These are phyloP conservation scores for Ogataea parapolymorpha DNA, from an alignment of 805 yeast genomes.

Conservation along the genomic window DNA sequence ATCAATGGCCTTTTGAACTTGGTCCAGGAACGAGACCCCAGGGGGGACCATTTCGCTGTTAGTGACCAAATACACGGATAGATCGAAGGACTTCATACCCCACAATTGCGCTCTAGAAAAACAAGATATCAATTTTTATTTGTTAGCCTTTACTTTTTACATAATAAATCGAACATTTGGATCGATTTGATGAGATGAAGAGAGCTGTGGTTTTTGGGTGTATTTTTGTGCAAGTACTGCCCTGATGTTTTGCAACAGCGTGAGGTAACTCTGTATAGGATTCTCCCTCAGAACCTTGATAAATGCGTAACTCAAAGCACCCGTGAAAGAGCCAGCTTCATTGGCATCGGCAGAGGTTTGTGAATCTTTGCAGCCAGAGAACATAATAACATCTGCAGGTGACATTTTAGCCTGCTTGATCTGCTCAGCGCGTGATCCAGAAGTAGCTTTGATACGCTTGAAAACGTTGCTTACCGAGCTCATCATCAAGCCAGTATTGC, in stretches of 20 bases:
- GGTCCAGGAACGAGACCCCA: constrained; percentile 51
- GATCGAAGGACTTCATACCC: constrained; percentile 37
- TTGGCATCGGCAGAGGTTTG: constrained; percentile 83
- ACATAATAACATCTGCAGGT: constrained; percentile 71
- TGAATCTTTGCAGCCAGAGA: constrained; percentile 80
- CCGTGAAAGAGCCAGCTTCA: constrained; percentile 69
- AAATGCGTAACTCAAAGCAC: constrained; percentile 84
- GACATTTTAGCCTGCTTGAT: constrained; percentile 58
- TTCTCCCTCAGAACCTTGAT: constrained; percentile 56
- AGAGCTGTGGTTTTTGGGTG: constrained; percentile 79
- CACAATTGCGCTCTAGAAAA: not conserved
- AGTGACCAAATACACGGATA: constrained; percentile 73
- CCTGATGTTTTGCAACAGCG: constrained; percentile 70
- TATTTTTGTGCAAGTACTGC: constrained; percentile 58
- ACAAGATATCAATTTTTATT: not conserved
- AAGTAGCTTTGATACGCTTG: constrained; percentile 32
- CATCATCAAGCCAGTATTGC: constrained; percentile 46
- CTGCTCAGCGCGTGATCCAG: constrained; percentile 34
- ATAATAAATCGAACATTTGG: constrained; percentile 39
- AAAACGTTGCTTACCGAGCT: constrained; percentile 37
- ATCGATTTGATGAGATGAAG: constrained; percentile 80
- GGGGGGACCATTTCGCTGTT: constrained; percentile 73
- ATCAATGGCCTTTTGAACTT: constrained; percentile 58
- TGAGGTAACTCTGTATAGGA: constrained; percentile 65
- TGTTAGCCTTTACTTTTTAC: constrained; percentile 12